These are phyloP conservation scores for Halophytophthora polymorphica DNA, from an alignment of 352 stramenopile species.

Conservation along the genomic window DNA sequence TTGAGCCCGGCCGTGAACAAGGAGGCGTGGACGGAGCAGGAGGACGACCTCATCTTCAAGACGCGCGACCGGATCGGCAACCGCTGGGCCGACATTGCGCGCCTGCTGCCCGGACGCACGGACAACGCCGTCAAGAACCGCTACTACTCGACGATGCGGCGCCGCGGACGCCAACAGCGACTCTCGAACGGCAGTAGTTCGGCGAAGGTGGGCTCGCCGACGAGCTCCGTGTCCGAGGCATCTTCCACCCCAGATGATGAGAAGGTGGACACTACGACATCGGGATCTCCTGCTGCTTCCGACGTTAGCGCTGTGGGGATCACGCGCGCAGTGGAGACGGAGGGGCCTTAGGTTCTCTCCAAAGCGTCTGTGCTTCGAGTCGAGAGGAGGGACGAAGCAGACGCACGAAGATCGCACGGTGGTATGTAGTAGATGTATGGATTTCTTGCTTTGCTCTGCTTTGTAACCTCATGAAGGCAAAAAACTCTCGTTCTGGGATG, in stretches of 20 bases:
- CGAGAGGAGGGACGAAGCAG: too few relatives aligned
- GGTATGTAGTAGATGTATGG: too few relatives aligned
- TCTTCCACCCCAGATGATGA: conserved; percentile 11
- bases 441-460: too few relatives aligned
- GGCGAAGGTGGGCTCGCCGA: conserved; percentile 13
- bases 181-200: conserved; percentile 10
- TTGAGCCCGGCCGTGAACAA: conserved; percentile 94
- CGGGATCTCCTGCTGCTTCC: conserved; percentile 18
- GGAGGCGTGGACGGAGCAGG: conserved; percentile 90
- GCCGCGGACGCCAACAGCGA: conserved; percentile 56
- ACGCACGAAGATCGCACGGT: too few relatives aligned
- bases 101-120: conserved; percentile 91
- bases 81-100: conserved; percentile 96
- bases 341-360: background rate
- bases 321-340: background rate
- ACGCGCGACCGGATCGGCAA: conserved; percentile 89
- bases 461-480: too few relatives aligned
- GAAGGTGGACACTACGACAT: conserved; percentile 9
- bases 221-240: conserved; percentile 19
- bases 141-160: conserved; percentile 84
- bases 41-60: conserved; percentile 88
- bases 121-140: conserved; percentile 98
- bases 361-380: background rate
- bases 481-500: too few relatives aligned
- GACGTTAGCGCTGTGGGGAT: conserved; percentile 17